Base-by-base conservation (phyloP, 768 basidiomycete species). In the Boletus rubroflammeus region DNA sequence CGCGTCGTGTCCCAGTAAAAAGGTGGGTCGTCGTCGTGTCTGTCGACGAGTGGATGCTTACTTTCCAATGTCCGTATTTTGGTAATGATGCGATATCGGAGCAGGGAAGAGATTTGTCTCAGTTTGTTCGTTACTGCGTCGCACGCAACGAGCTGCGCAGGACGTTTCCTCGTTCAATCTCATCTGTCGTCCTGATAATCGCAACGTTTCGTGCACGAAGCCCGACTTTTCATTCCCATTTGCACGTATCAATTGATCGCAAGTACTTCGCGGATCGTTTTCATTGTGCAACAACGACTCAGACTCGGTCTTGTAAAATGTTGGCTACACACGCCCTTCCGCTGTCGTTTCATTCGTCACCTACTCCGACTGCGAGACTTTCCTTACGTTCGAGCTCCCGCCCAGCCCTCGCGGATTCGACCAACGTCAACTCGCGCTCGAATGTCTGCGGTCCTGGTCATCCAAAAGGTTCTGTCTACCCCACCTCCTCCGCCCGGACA, bases 61-160 rank as follows among this genome's bases (percentile, higher is more conserved):
- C 48, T 34, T 31, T 13, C 26, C 11, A 34, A 53, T 28, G 14
- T 23, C 39, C 21, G 0, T 31, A 2, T n/a, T 40, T 26, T 19
- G 15, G 10, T 38, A 28, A 49, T 47, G 28, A 31, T 28, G 10
- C 34, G 17, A 42, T 39, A 38, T 36, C 10, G 39, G 25, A 34
- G 14, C 57, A 59, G 50, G 50, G 34, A 23, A 29, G 45, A 51
- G 26, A 46, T 44, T 48, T 23, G 32, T 46, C 39, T 47, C n/a
- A n/a, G n/a, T 47, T 47, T 47, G 48, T 43, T 50, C 40, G 32
- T 41, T 56, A 46, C 47, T 50, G 55, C 41, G 40, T 26, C 29
- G 49, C 53, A 53, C 61, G 50, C 50, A 58, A 59, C 67, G 63
- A 60, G 51, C 61, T 60, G 61, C 65, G 67, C 67, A 55, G 67